Evolutionary conservation across 805 yeast genomes (phyloP).

Genomic region (Saccharomycopsis babjevae): DNA sequence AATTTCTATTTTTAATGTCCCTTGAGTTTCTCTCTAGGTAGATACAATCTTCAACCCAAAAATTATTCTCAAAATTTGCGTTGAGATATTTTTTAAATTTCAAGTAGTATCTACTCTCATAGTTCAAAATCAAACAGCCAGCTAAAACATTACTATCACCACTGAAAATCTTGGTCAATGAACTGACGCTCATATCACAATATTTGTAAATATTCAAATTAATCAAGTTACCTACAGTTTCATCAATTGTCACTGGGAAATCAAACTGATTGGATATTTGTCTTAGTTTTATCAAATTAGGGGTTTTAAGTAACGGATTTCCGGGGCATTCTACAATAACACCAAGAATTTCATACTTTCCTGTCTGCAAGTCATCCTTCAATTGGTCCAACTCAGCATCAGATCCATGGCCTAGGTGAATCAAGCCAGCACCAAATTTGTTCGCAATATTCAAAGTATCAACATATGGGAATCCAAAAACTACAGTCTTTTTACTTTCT

Average conservation of each 20-base stretch:
- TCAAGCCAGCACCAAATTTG: slow-evolving; percentile 88
- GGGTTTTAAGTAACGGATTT: slow-evolving; percentile 83
- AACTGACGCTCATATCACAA: slow-evolving; percentile 79
- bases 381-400: slow-evolving; percentile 51
- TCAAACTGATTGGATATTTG: slow-evolving; percentile 55
- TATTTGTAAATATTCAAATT: slow-evolving; percentile 73
- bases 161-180: slow-evolving; percentile 84
- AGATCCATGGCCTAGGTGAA: slow-evolving; percentile 79
- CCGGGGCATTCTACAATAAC: slow-evolving; percentile 92
- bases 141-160: slow-evolving; percentile 97
- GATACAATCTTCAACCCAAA: slow-evolving; percentile 94
- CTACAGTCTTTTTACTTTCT: slow-evolving; percentile 54
- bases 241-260: slow-evolving; percentile 83
- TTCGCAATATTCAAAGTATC: slow-evolving; percentile 79
- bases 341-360: slow-evolving; percentile 50
- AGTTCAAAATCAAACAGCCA: slow-evolving; percentile 76
- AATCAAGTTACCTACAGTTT: slow-evolving; percentile 85
- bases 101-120: slow-evolving; percentile 41
- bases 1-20: slow-evolving; percentile 62
- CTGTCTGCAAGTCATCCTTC: slow-evolving; percentile 48
- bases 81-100: slow-evolving; percentile 40
- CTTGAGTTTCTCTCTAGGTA: slow-evolving; percentile 87
- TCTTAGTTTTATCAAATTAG: slow-evolving; percentile 58
- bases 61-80: slow-evolving; percentile 54
- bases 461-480: slow-evolving; percentile 94